Evolutionary conservation across 2,329 filamentous ascomycete genomes (phyloP), one percentile per base, ranked within the genome.

Genomic region (Pyrenochaeta sp.): DNA sequence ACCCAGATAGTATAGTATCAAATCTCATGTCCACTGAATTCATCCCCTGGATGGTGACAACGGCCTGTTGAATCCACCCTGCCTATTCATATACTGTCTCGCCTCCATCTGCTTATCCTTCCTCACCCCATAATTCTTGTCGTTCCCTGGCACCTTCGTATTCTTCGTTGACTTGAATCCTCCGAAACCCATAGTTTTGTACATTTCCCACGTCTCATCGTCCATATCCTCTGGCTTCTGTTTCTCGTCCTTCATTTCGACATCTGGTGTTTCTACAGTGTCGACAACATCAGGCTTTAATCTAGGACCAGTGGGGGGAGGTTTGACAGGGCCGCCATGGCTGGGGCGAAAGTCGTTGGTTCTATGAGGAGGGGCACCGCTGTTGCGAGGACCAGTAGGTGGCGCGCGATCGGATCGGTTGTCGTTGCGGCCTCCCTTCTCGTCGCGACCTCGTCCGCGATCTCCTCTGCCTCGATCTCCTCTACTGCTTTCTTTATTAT

Each of bases 81-180:
- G 83, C 55, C 91, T 86, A 73, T 95, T 95, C 88, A 99, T 99
- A 79, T 99, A 99, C 85, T 99, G 95, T 68, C 95, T 86, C 74
- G 97, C 98, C 82, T 96, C 87, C 13, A 90, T 91, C 86, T 92
- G 93, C 87, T 97, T 97, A 80, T 95, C 92, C 83, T 95, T 97
- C 66, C 90, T 84, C 51, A 97, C 88, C 0, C 84, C 92, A 54
- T 91, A 93, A 42, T 90, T 87, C 73, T 93, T 78, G 49, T 83
- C 88, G 74, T 99, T 99, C 1, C 95, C 95, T 0, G 86, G 85
- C 1, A 99, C 89, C 74, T 97, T 96, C 53, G 90, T 92, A 59
- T 91, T 88, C 79, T 98, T 96, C 22, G 95, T 98, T 25, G 88
- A 89, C 56, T 88, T 89, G 79, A 98, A 99, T 0, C 85, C 87